These are phyloP conservation scores for Diaporthe ampelina DNA, from an alignment of 2,329 filamentous ascomycete genomes.

Conservation along the genomic window DNA sequence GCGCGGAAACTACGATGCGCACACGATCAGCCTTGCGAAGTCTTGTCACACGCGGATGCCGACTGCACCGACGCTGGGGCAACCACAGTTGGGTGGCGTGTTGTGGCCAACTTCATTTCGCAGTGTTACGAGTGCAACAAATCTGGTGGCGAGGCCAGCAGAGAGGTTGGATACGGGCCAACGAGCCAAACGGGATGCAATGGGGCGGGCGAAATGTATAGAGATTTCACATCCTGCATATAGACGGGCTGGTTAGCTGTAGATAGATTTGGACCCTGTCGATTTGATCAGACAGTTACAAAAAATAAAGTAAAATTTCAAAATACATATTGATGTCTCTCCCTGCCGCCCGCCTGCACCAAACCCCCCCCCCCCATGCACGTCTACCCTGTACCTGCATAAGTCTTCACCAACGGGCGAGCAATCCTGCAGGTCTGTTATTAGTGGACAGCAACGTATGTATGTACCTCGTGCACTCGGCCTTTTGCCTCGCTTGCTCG, in stretches of 20 bases:
- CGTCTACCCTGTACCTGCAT: constrained; percentile 31
- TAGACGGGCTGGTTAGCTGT: constrained; percentile 30
- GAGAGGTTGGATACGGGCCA: not conserved
- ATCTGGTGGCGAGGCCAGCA: not conserved
- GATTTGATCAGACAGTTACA: constrained; percentile 24
- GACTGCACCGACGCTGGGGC: constrained; percentile 7
- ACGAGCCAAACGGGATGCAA: not conserved
- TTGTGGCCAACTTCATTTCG: not conserved
- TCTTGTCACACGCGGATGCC: not conserved
- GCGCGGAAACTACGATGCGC: not conserved
- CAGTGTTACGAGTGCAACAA: not conserved
- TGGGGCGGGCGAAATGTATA: constrained; percentile 25
- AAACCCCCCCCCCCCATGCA: not conserved
- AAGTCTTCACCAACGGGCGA: constrained; percentile 12
- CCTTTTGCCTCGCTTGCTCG: constrained; percentile 24
- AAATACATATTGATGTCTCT: not conserved
- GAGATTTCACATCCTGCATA: constrained; percentile 25
- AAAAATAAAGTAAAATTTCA: constrained; percentile 37
- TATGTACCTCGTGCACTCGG: constrained; percentile 31
- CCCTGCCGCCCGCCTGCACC: not conserved
- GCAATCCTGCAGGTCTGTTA: constrained; percentile 5
- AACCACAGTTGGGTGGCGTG: not conserved
- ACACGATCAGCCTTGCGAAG: not conserved
- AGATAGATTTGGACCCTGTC: constrained; percentile 33
- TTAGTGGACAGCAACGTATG: not conserved